Percentiles rank a stretch among this genome's conserved stretches.
phyloP scores from a whole-genome alignment of 2,329 filamentous ascomycete species.

The Monosporascus cannonballus region DNA sequence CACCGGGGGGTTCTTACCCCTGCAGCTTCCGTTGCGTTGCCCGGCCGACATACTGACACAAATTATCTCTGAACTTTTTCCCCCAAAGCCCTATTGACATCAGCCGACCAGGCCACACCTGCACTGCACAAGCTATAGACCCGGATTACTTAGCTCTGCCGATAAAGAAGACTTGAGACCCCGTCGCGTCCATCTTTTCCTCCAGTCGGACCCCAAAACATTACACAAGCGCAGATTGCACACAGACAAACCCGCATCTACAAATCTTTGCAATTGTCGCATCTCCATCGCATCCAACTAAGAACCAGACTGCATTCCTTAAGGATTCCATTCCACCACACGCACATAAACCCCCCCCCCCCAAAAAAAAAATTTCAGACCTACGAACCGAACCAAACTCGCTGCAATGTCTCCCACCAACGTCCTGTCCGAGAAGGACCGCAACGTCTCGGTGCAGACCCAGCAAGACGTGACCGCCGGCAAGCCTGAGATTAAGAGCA shows the following conservation, averaged over 20 bases:
- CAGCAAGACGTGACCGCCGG: constrained; percentile 28
- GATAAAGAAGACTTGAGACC: not conserved
- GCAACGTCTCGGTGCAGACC: constrained; percentile 47
- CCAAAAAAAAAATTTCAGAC: not conserved
- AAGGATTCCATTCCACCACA: not conserved
- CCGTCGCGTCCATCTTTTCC: not conserved
- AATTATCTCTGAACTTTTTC: not conserved
- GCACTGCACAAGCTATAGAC: not conserved
- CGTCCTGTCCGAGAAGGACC: constrained; percentile 60
- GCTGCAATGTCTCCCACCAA: constrained; percentile 47
- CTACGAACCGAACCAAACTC: not conserved
- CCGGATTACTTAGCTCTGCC: not conserved
- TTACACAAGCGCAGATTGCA: too few species aligned
- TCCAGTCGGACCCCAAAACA: too few species aligned
- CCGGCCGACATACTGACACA: constrained; percentile 8
- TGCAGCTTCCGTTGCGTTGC: constrained; percentile 14
- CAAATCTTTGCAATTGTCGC: not conserved
- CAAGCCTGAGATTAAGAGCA: constrained; percentile 50
- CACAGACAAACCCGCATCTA: not conserved
- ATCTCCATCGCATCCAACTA: not conserved
- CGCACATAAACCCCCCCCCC: not conserved
- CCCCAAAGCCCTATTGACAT: not conserved
- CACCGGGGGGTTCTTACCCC: not conserved
- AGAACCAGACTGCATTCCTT: not conserved
- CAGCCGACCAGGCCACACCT: not conserved